A percentile compares a stretch with the other conserved stretches of the same genome.
Evolutionary conservation across 225 moss, liverwort and hornwort species (phyloP).

Genomic region (Straminergon stramineum): DNA sequence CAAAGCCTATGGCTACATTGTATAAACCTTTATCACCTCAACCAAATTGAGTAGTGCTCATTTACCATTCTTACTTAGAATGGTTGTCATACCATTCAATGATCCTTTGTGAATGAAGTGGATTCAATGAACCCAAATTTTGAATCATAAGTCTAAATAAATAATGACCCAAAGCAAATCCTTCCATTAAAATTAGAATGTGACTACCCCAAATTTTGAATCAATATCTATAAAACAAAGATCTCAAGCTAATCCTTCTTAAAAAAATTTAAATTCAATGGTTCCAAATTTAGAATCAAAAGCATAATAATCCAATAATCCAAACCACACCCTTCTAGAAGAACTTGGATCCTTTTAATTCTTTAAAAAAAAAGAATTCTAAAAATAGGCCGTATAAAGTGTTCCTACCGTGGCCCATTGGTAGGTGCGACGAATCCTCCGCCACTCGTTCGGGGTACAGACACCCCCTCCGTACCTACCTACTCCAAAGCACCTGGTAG

Average conservation of each 20-base stretch:
- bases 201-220: background rate
- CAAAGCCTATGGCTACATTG: accelerated
- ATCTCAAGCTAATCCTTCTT: accelerated
- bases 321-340: background rate
- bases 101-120: background rate
- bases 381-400: background rate
- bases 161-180: background rate
- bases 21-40: background rate
- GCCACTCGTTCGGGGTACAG: background rate
- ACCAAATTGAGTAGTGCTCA: background rate
- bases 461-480: background rate
- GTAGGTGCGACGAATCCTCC: background rate
- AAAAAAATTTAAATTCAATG: accelerated
- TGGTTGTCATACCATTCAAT: background rate
- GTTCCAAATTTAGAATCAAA: background rate
- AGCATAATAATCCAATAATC: background rate
- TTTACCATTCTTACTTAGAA: accelerated
- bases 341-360: background rate
- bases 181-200: background rate
- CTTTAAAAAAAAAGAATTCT: background rate
- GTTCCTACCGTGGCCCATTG: background rate
- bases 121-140: background rate
- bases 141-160: background rate
- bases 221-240: background rate
- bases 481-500: background rate